Evolutionary conservation across 768 basidiomycete species (phyloP).

Genomic region (Coprinopsis sp.): DNA sequence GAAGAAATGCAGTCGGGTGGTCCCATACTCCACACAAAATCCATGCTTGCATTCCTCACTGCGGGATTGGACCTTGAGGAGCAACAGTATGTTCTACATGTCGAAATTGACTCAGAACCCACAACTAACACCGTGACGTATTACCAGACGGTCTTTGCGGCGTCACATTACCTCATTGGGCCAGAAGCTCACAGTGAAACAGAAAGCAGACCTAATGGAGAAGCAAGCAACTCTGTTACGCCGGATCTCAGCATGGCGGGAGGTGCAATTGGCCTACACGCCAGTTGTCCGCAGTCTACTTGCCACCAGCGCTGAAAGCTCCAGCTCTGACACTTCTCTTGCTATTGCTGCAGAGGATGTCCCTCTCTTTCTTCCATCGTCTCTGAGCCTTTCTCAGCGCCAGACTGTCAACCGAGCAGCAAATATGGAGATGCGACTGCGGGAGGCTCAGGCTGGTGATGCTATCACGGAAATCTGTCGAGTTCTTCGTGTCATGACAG

Average conservation of each 20-base stretch:
- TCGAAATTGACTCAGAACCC: too few relatives aligned
- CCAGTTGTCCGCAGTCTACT: not conserved
- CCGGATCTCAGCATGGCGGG: not conserved
- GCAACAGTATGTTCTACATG: slow-evolving; percentile 20
- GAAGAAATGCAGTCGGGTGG: slow-evolving; percentile 6
- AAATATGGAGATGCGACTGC: slow-evolving; percentile 2
- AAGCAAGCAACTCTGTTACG: not conserved
- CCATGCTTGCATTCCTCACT: slow-evolving; percentile 2
- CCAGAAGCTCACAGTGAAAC: not conserved
- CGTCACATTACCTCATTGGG: not conserved
- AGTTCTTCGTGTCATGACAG: slow-evolving; percentile 1
- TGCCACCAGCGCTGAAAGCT: not conserved
- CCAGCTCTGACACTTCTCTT: too few relatives aligned
- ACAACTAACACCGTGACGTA: too few relatives aligned
- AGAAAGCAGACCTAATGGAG: not conserved
- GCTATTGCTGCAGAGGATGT: not conserved
- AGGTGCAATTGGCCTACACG: slow-evolving; percentile 5
- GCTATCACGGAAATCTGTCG: slow-evolving; percentile 12
- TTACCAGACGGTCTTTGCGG: too few relatives aligned
- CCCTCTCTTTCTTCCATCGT: not conserved
- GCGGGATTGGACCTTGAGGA: slow-evolving; percentile 16
- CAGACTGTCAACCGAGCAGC: not conserved
- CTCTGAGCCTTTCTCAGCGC: not conserved
- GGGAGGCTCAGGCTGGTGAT: slow-evolving; percentile 13
- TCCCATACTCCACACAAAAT: slow-evolving; percentile 2